phyloP scores from a whole-genome alignment of 371 early-diverging fungal genomes.

The Globomyces sp. region DNA sequence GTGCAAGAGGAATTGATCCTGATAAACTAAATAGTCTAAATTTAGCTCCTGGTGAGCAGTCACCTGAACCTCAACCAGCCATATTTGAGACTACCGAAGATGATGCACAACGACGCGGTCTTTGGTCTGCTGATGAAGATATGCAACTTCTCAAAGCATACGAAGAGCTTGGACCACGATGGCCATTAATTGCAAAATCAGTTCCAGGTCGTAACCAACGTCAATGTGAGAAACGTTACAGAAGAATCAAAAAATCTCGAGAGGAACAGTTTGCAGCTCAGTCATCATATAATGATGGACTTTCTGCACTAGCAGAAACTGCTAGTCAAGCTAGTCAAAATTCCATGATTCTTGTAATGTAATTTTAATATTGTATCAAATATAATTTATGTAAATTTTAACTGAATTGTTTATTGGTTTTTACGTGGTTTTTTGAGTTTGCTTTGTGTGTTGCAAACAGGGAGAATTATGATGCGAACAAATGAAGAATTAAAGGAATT shows the following conservation, averaged over 20 bases:
- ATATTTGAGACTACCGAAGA: constrained; percentile 10
- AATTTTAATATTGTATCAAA: not conserved
- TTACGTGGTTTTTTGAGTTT: too few species aligned
- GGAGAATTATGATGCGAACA: too few species aligned
- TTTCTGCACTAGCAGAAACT: not conserved
- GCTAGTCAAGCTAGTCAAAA: not conserved
- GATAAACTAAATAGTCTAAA: not conserved
- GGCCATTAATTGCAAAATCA: constrained; percentile 13
- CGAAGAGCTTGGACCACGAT: constrained; percentile 12
- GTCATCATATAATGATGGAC: not conserved
- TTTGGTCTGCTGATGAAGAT: constrained; percentile 19
- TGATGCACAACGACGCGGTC: constrained; percentile 10
- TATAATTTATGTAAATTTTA: not conserved
- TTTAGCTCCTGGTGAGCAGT: not conserved
- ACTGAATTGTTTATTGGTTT: not conserved
- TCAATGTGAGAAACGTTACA: constrained; percentile 14
- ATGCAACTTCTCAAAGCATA: constrained; percentile 7
- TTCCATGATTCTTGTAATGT: constrained; percentile 7
- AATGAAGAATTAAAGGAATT: too few species aligned
- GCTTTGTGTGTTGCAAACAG: too few species aligned
- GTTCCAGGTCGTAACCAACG: constrained; percentile 9
- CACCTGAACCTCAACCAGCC: not conserved
- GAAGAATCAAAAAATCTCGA: constrained; percentile 13
- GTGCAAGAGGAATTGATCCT: constrained; percentile 19
- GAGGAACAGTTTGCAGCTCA: constrained; percentile 5